Evolutionary conservation across 2,329 filamentous ascomycete species (phyloP).

Genomic region (Biscogniauxia sp.): DNA sequence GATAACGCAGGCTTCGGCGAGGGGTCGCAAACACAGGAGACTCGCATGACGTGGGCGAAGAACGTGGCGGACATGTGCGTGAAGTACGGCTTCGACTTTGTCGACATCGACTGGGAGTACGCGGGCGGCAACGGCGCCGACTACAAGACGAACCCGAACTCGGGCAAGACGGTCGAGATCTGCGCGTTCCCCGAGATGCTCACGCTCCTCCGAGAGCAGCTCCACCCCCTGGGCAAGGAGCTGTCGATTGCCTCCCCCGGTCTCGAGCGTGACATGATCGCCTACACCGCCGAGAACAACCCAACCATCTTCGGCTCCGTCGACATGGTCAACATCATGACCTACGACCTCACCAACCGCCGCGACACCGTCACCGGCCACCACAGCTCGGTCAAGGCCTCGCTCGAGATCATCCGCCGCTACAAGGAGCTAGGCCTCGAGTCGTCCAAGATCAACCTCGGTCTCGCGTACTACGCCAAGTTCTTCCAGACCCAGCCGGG

Average conservation of each 20-base stretch:
- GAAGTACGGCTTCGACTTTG: constrained; percentile 61
- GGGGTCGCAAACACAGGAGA: constrained; percentile 49
- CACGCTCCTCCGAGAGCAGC: constrained; percentile 50
- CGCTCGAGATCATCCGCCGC: constrained; percentile 50
- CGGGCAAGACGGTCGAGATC: constrained; percentile 57
- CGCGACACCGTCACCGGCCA: constrained; percentile 61
- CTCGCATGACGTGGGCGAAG: constrained; percentile 55
- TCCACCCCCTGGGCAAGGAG: constrained; percentile 49
- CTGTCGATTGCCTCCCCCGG: constrained; percentile 68
- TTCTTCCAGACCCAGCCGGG: constrained; percentile 52
- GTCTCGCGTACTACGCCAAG: constrained; percentile 64
- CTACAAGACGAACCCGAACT: constrained; percentile 63
- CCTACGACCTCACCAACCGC: constrained; percentile 70
- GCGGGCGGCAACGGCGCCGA: constrained; percentile 65
- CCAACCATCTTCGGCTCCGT: constrained; percentile 56
- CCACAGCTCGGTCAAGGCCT: constrained; percentile 57
- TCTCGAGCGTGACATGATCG: constrained; percentile 61
- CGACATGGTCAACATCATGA: constrained; percentile 69
- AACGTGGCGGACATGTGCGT: constrained; percentile 64
- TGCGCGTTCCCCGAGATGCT: constrained; percentile 63
- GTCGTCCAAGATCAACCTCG: constrained; percentile 54
- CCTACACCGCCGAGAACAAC: constrained; percentile 55
- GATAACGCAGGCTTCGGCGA: constrained; percentile 61
- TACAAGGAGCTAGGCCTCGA: constrained; percentile 56
- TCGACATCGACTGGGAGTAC: constrained; percentile 69